Conservation (phyloP, 1,284 basidiomycete species). For the Leccinum angustisporum region DNA sequence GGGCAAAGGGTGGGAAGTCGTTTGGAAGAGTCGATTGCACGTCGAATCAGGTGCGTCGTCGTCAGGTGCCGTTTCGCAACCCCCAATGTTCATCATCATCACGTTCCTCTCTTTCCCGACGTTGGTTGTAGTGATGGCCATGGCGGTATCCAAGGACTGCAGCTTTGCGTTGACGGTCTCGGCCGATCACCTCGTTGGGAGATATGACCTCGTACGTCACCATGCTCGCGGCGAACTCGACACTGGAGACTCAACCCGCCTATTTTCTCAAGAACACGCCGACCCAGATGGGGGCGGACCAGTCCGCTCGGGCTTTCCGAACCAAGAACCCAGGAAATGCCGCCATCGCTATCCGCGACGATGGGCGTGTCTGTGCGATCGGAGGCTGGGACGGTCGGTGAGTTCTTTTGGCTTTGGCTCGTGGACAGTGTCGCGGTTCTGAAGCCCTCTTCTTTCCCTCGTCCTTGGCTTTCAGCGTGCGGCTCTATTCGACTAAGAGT, state of each 20-base stretch:
- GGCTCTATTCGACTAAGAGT: conserved; percentile 74
- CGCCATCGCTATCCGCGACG: conserved; percentile 67
- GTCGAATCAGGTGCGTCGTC: conserved; percentile 68
- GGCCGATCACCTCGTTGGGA: conserved; percentile 48
- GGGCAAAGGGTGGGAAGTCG: conserved; percentile 68
- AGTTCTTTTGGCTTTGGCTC: conserved; percentile 26
- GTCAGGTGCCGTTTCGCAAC: background rate
- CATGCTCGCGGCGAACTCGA: background rate
- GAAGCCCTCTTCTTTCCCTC: background rate
- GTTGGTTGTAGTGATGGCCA: background rate
- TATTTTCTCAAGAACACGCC: conserved; percentile 4
- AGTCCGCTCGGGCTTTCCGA: conserved; percentile 38
- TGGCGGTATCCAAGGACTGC: background rate
- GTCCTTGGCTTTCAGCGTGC: conserved; percentile 49
- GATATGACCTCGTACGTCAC: conserved; percentile 56
- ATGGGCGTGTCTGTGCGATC: conserved; percentile 75
- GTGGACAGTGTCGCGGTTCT: background rate
- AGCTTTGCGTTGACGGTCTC: conserved; percentile 51
- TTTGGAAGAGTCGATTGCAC: conserved; percentile 74
- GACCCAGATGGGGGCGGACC: conserved; percentile 17
- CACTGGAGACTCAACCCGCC: too few species aligned
- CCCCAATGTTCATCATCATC: too few species aligned
- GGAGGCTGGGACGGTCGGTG: conserved; percentile 90
- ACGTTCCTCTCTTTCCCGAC: background rate
- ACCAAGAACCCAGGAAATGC: conserved; percentile 83